phyloP scores from a whole-genome alignment of 495 filamentous ascomycete species.

The Neurospora sublineolata region DNA sequence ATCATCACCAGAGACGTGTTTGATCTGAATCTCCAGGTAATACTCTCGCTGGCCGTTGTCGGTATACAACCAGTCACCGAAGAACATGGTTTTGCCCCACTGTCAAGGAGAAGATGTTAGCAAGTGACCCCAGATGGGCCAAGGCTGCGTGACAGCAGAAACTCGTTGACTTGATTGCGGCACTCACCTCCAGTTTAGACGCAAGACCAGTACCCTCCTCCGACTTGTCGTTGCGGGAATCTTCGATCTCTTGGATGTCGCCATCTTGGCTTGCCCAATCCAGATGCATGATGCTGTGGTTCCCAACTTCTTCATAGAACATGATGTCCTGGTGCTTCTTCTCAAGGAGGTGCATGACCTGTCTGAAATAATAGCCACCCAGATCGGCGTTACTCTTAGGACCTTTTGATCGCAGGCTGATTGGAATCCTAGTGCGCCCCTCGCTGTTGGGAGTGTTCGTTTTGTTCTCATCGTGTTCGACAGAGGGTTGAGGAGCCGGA shows the following conservation, averaged over 20 bases:
- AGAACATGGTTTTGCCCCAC: conserved; percentile 15
- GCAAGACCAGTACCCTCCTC: not conserved
- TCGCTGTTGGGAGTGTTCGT: not conserved
- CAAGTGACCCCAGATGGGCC: not conserved
- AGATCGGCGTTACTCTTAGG: conserved; percentile 3
- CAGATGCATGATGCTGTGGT: conserved; percentile 9
- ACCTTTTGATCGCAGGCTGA: not conserved
- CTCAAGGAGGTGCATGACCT: conserved; percentile 3
- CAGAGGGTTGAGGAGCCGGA: not conserved
- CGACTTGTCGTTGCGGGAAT: not conserved
- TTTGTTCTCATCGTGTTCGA: not conserved
- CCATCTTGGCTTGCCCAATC: conserved; percentile 6
- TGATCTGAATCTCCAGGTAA: conserved; percentile 20
- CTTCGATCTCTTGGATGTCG: not conserved
- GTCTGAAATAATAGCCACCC: conserved; percentile 1
- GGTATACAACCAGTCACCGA: conserved; percentile 12
- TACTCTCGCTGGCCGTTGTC: conserved; percentile 4
- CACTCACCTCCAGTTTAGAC: not conserved
- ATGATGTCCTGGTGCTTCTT: conserved; percentile 9
- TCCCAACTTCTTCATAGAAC: conserved; percentile 8
- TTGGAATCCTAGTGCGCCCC: not conserved
- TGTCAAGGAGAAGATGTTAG: not conserved
- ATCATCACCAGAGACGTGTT: conserved; percentile 16
- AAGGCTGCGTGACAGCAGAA: not conserved
- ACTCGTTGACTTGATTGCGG: not conserved